Base-by-base conservation (phyloP, 345 rosid species). In the Melaleuca alternifolia region DNA sequence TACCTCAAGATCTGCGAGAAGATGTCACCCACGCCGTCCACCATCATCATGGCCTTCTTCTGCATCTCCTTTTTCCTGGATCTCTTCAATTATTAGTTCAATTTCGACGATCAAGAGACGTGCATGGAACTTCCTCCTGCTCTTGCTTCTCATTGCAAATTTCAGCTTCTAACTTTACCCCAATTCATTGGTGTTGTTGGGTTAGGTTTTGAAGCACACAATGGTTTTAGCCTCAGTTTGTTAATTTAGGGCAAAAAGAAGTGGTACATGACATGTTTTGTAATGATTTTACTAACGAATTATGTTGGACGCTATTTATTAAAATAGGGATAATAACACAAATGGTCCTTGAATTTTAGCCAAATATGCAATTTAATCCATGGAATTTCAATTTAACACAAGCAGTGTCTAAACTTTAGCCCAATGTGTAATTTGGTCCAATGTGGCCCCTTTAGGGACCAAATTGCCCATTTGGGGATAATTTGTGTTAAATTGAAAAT, bases 31-130 rank as follows among this genome's bases (percentile, higher is more conserved):
- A 97, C 98, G 61, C 90, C 99, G 92, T 96, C 99, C 89, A 97
- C 99, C 87, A 94, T 96, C 92, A 94, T 96, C 61, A 96, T 97
- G 51, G 98, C 99, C 84, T 96, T 91, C 88, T 93, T 98, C 1
- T 99, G 99, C 86, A 94, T 97, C 89, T 94, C 98, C n/a, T 97
- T 97, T 98, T 95, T 97, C 93, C 92, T 95, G 81, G 97, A 96
- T 89, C 99, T 96, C 90, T 96, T 96, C 94, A 96, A 96, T 91
- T 95, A 94, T 93, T 95, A 93, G 84, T 97, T 96, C 87, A 91
- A 90, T 91, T 93, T 99, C 81, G 97, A 95, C 48, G 99, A 96
- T 75, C 96, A 91, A 76, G 98, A 95, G 87, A 94, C 93, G 51
- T 94, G 92, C 83, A 94, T 33, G 46, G 23, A 33, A 71, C 79